Percentiles rank a stretch among this genome's conserved stretches.
Evolutionary conservation across 2,329 filamentous ascomycete genomes (phyloP).

Genomic region (Hypoxylon sp.): DNA sequence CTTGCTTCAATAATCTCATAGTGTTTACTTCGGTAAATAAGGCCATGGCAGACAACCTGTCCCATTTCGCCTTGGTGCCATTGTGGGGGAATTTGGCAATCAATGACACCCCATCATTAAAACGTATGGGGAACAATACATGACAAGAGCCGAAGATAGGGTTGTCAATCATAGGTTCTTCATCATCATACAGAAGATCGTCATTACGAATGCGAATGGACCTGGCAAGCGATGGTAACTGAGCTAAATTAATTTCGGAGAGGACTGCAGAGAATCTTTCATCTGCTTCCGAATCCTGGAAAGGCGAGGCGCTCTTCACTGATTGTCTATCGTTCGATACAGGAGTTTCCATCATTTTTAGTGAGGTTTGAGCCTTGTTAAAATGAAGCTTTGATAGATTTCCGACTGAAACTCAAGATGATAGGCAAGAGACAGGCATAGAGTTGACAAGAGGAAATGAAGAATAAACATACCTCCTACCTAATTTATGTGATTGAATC

Average conservation of each 20-base stretch:
- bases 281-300: not conserved
- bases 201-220: not conserved
- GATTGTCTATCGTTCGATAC: too few relatives aligned
- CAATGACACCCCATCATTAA: constrained; percentile 40
- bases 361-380: too few relatives aligned
- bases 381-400: too few relatives aligned
- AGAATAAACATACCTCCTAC: too few relatives aligned
- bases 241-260: not conserved
- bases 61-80: constrained; percentile 39
- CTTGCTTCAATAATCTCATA: constrained; percentile 47
- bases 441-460: too few relatives aligned
- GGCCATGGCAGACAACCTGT: constrained; percentile 33
- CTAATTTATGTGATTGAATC: too few relatives aligned
- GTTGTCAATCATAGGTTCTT: constrained; percentile 16
- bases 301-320: not conserved
- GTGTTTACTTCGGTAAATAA: constrained; percentile 46
- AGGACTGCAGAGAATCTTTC: not conserved
- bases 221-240: not conserved
- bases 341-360: too few relatives aligned
- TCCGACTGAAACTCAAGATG: too few relatives aligned
- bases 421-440: too few relatives aligned
- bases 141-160: constrained; percentile 43
- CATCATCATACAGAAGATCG: not conserved
- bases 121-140: constrained; percentile 43
- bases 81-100: constrained; percentile 43